These are phyloP conservation scores for Backusella mclennaniae DNA, from an alignment of 192 early-diverging fungal species.

Conservation along the genomic window DNA sequence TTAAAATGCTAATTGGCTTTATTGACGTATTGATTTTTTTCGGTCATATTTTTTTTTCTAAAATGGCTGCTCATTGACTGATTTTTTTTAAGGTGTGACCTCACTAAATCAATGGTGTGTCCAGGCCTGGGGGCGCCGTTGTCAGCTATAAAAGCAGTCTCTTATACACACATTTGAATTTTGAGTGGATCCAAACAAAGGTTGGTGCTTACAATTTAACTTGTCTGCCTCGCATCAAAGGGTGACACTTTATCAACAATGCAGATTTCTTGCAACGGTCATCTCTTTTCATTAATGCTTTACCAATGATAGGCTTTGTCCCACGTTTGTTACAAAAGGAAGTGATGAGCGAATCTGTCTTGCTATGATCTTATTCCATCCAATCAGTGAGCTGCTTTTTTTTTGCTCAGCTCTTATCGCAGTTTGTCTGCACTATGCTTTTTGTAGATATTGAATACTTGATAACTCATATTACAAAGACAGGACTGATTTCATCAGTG, in stretches of 20 bases:
- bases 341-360: too few relatives aligned
- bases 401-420: not conserved
- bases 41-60: not conserved
- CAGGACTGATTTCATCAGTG: too few relatives aligned
- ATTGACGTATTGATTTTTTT: not conserved
- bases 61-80: not conserved
- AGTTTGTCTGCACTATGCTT: not conserved
- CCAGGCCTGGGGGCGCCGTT: not conserved
- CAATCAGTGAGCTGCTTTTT: not conserved
- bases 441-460: not conserved
- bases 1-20: not conserved
- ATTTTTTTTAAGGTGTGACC: not conserved
- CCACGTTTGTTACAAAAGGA: too few relatives aligned
- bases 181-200: not conserved
- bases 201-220: not conserved
- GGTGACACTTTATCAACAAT: too few relatives aligned
- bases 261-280: too few relatives aligned
- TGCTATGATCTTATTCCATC: not conserved
- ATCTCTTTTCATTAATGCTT: too few relatives aligned
- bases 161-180: not conserved
- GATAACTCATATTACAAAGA: too few relatives aligned
- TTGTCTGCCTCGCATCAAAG: too few relatives aligned
- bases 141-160: not conserved
- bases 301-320: too few relatives aligned
- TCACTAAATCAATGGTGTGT: not conserved